phyloP scores from a whole-genome alignment of 2,329 filamentous ascomycete genomes.

The Aureobasidium subglaciale region DNA sequence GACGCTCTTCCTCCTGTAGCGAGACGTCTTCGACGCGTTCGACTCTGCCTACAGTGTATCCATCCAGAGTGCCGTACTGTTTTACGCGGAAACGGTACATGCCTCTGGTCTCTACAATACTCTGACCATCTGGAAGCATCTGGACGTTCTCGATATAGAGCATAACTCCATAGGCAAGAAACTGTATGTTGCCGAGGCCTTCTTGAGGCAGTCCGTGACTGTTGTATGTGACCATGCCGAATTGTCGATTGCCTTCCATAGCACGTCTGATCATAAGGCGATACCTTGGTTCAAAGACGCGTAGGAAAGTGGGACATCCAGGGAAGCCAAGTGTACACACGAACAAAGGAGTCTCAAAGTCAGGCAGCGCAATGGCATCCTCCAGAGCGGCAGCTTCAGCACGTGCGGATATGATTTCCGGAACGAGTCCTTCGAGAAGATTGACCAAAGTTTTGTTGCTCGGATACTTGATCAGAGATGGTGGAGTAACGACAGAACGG shows the following conservation, averaged over 20 bases:
- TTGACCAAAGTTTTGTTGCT: conserved; percentile 57
- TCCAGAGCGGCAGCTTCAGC: conserved; percentile 51
- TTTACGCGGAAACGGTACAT: conserved; percentile 69
- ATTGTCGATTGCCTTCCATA: conserved; percentile 64
- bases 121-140: conserved; percentile 70
- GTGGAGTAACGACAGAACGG: conserved; percentile 50
- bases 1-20: conserved; percentile 68
- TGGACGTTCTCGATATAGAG: conserved; percentile 69
- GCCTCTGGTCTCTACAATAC: conserved; percentile 70
- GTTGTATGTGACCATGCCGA: conserved; percentile 78
- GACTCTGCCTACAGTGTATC: conserved; percentile 68
- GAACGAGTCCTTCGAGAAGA: conserved; percentile 63
- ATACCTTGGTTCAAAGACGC: conserved; percentile 90
- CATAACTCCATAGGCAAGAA: conserved; percentile 70
- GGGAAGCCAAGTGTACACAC: conserved; percentile 78
- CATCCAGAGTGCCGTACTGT: conserved; percentile 59
- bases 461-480: conserved; percentile 42
- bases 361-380: conserved; percentile 47
- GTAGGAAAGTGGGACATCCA: conserved; percentile 74
- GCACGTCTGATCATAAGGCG: conserved; percentile 79
- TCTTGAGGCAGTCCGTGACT: conserved; percentile 46
- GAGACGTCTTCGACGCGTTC: conserved; percentile 77
- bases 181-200: conserved; percentile 47
- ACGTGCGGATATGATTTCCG: conserved; percentile 55
- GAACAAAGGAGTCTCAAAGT: conserved; percentile 64